These are phyloP conservation scores for Lactarius hatsudake DNA, from an alignment of 768 basidiomycete genomes.

Conservation along the genomic window DNA sequence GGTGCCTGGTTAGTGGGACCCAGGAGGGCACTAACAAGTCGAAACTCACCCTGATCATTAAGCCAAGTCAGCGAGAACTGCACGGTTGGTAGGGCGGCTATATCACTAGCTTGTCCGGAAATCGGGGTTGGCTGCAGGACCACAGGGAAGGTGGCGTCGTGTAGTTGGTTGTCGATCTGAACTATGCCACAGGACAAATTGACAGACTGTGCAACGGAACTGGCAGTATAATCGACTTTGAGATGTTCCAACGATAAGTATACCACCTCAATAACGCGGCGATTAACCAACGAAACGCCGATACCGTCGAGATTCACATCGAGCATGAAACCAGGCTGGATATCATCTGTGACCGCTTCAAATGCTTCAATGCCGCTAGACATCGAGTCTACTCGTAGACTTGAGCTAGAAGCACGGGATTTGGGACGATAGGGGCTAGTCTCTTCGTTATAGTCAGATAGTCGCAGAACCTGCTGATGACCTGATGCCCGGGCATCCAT, in stretches of 20 bases:
- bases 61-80: conserved; percentile 86
- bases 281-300: conserved; percentile 89
- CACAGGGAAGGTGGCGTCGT: conserved; percentile 93
- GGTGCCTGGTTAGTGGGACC: conserved; percentile 4
- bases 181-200: conserved; percentile 81
- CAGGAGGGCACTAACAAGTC: not conserved
- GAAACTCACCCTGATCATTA: conserved; percentile 81
- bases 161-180: conserved; percentile 96
- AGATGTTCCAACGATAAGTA: conserved; percentile 79
- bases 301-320: conserved; percentile 83
- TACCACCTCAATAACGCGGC: conserved; percentile 81
- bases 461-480: conserved; percentile 76
- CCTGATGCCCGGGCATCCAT: conserved; percentile 91
- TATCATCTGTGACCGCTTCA: conserved; percentile 80
- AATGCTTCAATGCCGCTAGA: conserved; percentile 72
- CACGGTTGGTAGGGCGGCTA: conserved; percentile 83
- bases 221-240: conserved; percentile 82
- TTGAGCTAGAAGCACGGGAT: conserved; percentile 45
- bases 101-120: conserved; percentile 66
- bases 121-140: conserved; percentile 92
- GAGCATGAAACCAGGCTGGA: conserved; percentile 60
- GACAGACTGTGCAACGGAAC: conserved; percentile 72
- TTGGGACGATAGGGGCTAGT: conserved; percentile 85
- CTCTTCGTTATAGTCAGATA: conserved; percentile 84
- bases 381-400: conserved; percentile 65